A percentile compares a stretch with the other conserved stretches of the same genome.
Evolutionary conservation across 2,329 filamentous ascomycete species (phyloP).

Genomic region (Xylaria sp.): DNA sequence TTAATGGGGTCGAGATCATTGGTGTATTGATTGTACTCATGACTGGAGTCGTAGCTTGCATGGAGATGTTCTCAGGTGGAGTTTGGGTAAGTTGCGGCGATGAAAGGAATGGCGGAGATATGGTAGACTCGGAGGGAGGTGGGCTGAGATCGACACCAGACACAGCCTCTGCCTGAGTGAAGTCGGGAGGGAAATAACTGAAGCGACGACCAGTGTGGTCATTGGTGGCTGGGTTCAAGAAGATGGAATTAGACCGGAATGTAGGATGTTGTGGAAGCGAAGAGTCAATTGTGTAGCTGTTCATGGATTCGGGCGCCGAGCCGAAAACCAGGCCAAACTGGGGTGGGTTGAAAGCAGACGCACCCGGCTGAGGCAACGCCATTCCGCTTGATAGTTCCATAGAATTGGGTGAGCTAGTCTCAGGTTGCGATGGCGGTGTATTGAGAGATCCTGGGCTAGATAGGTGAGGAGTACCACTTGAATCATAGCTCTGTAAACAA

Average conservation of each 20-base stretch:
- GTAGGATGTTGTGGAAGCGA: conserved; percentile 55
- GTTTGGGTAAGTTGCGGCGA: conserved; percentile 38
- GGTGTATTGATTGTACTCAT: conserved; percentile 40
- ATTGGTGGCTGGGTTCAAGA: conserved; percentile 61
- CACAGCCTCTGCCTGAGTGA: conserved; percentile 45
- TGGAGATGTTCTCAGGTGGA: conserved; percentile 38
- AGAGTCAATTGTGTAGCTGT: conserved; percentile 51
- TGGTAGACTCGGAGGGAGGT: conserved; percentile 37
- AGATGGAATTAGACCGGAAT: conserved; percentile 71
- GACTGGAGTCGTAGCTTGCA: conserved; percentile 32
- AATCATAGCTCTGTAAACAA: conserved; percentile 86
- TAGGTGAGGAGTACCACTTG: conserved; percentile 49
- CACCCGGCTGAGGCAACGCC: conserved; percentile 42
- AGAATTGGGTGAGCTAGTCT: conserved; percentile 54
- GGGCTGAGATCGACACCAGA: conserved; percentile 38
- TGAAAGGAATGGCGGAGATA: conserved; percentile 40
- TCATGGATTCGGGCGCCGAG: conserved; percentile 59
- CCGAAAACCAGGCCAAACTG: conserved; percentile 66
- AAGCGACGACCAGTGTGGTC: conserved; percentile 63
- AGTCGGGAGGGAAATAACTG: conserved; percentile 69
- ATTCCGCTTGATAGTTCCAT: conserved; percentile 49
- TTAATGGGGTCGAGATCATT: conserved; percentile 33
- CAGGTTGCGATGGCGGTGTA: conserved; percentile 55
- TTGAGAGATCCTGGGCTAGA: conserved; percentile 44
- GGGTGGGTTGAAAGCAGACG: conserved; percentile 53